A percentile compares a stretch with the other conserved stretches of the same genome.
Conservation (phyloP, 257 asterid species). For the Nicotiana undulata region DNA sequence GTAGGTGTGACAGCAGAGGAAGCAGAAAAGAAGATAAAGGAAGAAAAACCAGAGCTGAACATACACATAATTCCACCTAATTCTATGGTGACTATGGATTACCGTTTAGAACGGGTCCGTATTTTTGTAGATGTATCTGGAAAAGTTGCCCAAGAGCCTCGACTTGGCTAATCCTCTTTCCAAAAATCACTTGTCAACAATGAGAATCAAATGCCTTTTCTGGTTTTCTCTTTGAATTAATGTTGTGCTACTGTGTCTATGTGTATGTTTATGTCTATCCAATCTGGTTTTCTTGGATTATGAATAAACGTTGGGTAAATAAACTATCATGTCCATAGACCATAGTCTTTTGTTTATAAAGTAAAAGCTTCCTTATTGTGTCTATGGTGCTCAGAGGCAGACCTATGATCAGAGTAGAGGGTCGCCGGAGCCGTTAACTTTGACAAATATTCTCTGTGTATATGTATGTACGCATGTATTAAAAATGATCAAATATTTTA, state of each 20-base stretch:
- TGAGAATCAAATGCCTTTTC: neutral
- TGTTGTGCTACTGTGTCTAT: neutral
- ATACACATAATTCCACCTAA: conserved; percentile 22
- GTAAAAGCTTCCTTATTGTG: neutral
- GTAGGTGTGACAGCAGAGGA: conserved; percentile 42
- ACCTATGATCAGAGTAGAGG: too few species aligned
- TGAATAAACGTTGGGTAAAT: neutral
- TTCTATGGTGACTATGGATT: conserved; percentile 31
- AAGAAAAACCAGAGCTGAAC: conserved; percentile 22
- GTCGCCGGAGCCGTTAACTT: too few species aligned
- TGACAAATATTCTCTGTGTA: too few species aligned
- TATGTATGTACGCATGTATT: too few species aligned
- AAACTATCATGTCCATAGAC: neutral
- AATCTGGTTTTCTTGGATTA: neutral
- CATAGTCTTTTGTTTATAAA: neutral
- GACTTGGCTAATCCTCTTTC: conserved; percentile 27
- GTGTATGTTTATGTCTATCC: neutral
- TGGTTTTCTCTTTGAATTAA: neutral
- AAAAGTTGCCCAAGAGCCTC: conserved; percentile 38
- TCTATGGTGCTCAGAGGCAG: too few species aligned
- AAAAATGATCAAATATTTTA: too few species aligned
- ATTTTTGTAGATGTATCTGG: conserved; percentile 37
- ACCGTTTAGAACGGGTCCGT: conserved; percentile 33
- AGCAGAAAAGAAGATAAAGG: conserved; percentile 40
- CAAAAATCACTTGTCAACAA: neutral